Base-by-base conservation (phyloP, 768 basidiomycete genomes). In the Cubamyces sp. region DNA sequence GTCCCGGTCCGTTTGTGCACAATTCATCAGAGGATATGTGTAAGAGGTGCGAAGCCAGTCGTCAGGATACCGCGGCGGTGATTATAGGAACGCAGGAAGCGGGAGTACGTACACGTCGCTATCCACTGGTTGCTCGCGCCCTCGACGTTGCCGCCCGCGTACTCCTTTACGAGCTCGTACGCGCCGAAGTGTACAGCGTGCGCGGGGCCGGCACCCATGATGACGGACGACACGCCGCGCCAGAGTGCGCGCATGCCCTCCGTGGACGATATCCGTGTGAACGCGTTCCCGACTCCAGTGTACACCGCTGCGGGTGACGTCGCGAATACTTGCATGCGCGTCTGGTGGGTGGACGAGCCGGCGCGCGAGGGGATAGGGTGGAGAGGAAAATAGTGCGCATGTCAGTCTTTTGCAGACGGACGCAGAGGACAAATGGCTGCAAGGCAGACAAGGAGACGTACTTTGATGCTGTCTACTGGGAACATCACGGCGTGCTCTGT, bases 401-500 rank as follows among this genome's bases (percentile, higher is more conserved):
- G 34, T 18, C 41, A 52, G 47, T 14, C 30, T 18, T 46, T 30
- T 34, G 34, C 21, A 45, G 47, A 15, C 34, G 11, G 6, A 7
- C 34, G 34, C 34, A 11, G 4, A n/a, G n/a, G n/a, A n/a, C 5
- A 11, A 34, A 11, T 9, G 34, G 11, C 34, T 11, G 34, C 4
- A 1, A 34, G 1, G 1, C 6, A 34, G 34, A 34, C 1, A 1
- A 34, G 34, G 9, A 34, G 11, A 77, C 88, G 62, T 60, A 92
- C 97, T 83, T 99, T 99, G 74, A 99, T 98, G 71, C 94, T 96
- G 78, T 99, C 97, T 65, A 98, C 80, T 5, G 97, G 97, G 74
- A 92, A 99, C 91, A 99, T 98, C 73, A 97, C 94, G 30, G 95
- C 92, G 78, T 99, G 97, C 75, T 99, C 97, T 56, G 96, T 95